Evolutionary conservation across 2,329 filamentous ascomycete species (phyloP).

Genomic region (Ascochyta rabiei): DNA sequence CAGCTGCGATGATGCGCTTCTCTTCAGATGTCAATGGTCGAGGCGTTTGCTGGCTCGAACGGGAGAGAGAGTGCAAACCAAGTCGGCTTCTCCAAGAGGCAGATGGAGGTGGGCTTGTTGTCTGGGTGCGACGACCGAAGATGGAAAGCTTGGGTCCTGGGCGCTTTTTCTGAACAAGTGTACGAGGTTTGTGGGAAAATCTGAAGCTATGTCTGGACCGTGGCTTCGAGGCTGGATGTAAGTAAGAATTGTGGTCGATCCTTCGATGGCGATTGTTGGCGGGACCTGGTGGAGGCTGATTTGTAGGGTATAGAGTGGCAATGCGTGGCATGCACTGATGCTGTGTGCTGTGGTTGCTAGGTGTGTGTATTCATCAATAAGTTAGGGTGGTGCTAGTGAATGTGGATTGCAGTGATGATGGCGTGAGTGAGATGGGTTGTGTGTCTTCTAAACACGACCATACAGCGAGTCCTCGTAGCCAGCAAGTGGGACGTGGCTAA

Average conservation of each 20-base stretch:
- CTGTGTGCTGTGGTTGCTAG: not conserved
- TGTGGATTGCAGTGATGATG: not conserved
- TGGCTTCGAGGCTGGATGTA: not conserved
- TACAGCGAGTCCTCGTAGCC: not conserved
- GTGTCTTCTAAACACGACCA: not conserved
- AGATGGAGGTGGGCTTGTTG: not conserved
- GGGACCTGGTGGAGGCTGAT: not conserved
- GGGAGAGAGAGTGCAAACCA: not conserved
- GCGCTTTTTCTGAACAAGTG: not conserved
- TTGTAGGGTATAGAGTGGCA: slow-evolving; percentile 2
- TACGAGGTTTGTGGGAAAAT: not conserved
- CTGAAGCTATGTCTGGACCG: not conserved
- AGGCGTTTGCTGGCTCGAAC: not conserved
- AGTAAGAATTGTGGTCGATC: not conserved
- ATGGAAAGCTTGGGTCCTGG: not conserved
- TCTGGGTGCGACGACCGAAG: not conserved
- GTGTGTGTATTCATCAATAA: not conserved
- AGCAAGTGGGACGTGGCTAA: not conserved
- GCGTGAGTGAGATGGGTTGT: not conserved
- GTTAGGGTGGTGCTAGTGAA: not conserved
- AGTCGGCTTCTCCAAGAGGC: not conserved
- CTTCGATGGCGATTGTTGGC: not conserved
- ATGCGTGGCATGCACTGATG: slow-evolving; percentile 7
- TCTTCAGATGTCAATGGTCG: slow-evolving; percentile 2
- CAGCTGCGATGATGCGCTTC: slow-evolving; percentile 5